These are phyloP conservation scores for Salicornia ramosissima DNA, from an alignment of 148 eudicot genomes.

Conservation along the genomic window DNA sequence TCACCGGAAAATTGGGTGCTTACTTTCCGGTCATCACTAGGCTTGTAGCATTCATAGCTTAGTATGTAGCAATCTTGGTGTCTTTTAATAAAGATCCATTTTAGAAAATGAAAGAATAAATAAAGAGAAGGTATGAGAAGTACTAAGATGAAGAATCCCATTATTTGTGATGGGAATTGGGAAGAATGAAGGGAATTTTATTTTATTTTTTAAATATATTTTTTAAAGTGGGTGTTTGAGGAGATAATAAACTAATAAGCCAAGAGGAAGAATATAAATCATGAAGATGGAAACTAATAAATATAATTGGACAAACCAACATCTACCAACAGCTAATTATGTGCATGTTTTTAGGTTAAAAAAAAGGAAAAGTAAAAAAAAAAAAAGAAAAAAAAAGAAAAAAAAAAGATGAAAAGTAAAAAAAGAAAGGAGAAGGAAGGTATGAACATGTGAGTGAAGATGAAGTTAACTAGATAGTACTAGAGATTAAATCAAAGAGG, in stretches of 20 bases:
- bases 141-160: constrained; percentile 34
- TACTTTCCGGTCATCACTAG: constrained; percentile 48
- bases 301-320: constrained; percentile 15
- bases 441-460: constrained; percentile 7
- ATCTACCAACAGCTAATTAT: constrained; percentile 20
- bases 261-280: constrained; percentile 14
- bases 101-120: constrained; percentile 30
- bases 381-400: too few species aligned
- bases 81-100: constrained; percentile 18
- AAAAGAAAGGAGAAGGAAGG: background rate
- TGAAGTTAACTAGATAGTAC: background rate
- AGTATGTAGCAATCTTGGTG: constrained; percentile 60
- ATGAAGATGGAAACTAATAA: background rate
- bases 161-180: constrained; percentile 24
- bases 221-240: background rate
- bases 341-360: constrained; percentile 4
- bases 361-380: too few species aligned
- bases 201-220: background rate
- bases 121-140: constrained; percentile 27
- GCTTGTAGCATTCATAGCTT: constrained; percentile 61
- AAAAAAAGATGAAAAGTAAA: too few species aligned
- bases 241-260: background rate
- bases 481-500: background rate
- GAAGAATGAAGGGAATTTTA: too few species aligned
- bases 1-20: constrained; percentile 53